Percentiles rank a stretch among this genome's conserved stretches.
phyloP scores from a whole-genome alignment of 805 yeast genomes.

The Lachancea lanzarotensis region DNA sequence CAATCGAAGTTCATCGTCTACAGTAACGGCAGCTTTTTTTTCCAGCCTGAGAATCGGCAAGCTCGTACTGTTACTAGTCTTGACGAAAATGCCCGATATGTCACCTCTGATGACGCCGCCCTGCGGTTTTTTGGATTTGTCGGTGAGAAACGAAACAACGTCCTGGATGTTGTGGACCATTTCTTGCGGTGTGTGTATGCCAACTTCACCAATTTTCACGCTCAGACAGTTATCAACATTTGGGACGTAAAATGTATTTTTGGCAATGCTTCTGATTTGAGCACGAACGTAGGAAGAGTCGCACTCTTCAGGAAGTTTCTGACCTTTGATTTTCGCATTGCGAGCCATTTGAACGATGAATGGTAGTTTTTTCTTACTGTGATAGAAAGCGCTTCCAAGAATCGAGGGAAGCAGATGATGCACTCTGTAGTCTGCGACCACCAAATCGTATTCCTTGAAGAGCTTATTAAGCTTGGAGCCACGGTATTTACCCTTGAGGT shows the following conservation, averaged over 20 bases:
- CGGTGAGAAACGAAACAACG: slow-evolving; percentile 42
- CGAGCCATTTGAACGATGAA: slow-evolving; percentile 53
- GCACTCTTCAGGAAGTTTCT: slow-evolving; percentile 51
- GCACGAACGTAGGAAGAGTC: slow-evolving; percentile 58
- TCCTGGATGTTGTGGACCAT: slow-evolving; percentile 26
- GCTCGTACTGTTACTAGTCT: slow-evolving; percentile 60
- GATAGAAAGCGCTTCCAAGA: slow-evolving; percentile 55
- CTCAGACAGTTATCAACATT: slow-evolving; percentile 55
- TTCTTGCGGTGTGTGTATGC: slow-evolving; percentile 20
- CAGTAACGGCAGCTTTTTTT: slow-evolving; percentile 1
- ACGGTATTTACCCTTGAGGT: slow-evolving; percentile 42
- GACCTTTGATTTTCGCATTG: slow-evolving; percentile 28
- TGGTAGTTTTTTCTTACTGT: slow-evolving; percentile 61
- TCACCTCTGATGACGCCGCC: slow-evolving; percentile 51
- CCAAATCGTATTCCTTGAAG: slow-evolving; percentile 56
- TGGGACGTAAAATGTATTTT: slow-evolving; percentile 57
- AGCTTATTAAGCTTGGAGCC: slow-evolving; percentile 42
- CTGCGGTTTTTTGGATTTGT: slow-evolving; percentile 41
- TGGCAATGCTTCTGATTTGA: slow-evolving; percentile 59
- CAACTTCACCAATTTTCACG: slow-evolving; percentile 48
- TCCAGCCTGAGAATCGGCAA: slow-evolving; percentile 42
- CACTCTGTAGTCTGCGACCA: slow-evolving; percentile 64
- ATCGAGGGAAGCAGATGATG: slow-evolving; percentile 53
- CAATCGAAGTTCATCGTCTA: slow-evolving; percentile 5
- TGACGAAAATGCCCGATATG: slow-evolving; percentile 49